Evolutionary conservation across 148 eudicot species (phyloP).

Genomic region (Polygonum aviculare): DNA sequence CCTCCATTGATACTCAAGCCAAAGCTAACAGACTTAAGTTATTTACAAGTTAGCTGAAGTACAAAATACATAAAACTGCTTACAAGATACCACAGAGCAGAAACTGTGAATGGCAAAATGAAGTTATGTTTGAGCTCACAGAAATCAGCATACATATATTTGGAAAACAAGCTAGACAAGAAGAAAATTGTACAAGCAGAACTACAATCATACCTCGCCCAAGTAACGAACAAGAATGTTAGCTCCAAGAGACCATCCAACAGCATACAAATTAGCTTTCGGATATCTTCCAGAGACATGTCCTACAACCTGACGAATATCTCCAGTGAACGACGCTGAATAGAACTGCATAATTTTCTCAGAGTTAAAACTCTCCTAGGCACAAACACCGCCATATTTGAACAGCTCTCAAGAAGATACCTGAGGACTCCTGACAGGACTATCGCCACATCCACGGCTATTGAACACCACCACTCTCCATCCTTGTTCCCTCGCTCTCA

Average conservation of each 20-base stretch:
- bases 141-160: neutral
- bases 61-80: neutral
- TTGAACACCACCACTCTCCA: conserved; percentile 88
- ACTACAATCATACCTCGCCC: conserved; percentile 48
- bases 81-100: neutral
- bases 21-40: neutral
- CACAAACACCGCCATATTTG: neutral
- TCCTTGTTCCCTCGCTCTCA: conserved; percentile 57
- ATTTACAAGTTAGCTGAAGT: neutral
- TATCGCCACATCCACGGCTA: conserved; percentile 82
- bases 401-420: conserved; percentile 21
- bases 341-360: conserved; percentile 48
- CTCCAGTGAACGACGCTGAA: conserved; percentile 84
- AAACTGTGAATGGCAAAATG: neutral
- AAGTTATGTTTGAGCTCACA: neutral
- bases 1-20: neutral
- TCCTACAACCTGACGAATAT: conserved; percentile 67
- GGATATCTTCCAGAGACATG: conserved; percentile 68
- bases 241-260: conserved; percentile 93
- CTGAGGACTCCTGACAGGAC: conserved; percentile 89
- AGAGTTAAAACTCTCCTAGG: neutral
- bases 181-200: neutral
- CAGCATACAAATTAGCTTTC: conserved; percentile 62
- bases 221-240: conserved; percentile 83
- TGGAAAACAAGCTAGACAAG: neutral